phyloP scores from a whole-genome alignment of 129 eudicot genomes.

The Glebionis coronaria region DNA sequence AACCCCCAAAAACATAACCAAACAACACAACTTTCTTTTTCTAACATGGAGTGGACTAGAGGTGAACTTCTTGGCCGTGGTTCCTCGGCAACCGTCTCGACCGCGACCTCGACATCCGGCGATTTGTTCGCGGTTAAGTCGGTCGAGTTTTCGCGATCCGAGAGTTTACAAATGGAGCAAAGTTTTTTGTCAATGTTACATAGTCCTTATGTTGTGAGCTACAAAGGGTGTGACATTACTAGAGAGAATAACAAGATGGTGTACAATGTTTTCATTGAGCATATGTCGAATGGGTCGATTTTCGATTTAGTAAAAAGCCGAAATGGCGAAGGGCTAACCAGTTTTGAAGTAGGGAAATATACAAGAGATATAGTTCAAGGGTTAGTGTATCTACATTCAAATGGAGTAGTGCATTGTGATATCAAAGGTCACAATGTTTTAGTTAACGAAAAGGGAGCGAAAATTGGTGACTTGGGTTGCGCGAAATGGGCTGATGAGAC shows the following conservation, averaged over 20 bases:
- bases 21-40: background rate
- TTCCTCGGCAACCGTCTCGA: slow-evolving; percentile 66
- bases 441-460: slow-evolving; percentile 36
- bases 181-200: slow-evolving; percentile 38
- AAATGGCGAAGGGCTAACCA: slow-evolving; percentile 32
- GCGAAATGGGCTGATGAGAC: slow-evolving; percentile 38
- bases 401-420: slow-evolving; percentile 73
- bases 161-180: slow-evolving; percentile 53
- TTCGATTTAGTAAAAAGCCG: slow-evolving; percentile 30
- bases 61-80: slow-evolving; percentile 75
- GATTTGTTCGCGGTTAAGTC: slow-evolving; percentile 64
- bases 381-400: slow-evolving; percentile 61
- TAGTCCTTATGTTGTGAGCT: slow-evolving; percentile 49
- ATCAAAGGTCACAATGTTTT: slow-evolving; percentile 61
- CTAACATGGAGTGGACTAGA: slow-evolving; percentile 73
- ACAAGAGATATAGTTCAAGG: slow-evolving; percentile 55
- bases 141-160: slow-evolving; percentile 34
- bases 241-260: slow-evolving; percentile 29
- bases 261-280: slow-evolving; percentile 62
- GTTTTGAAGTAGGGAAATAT: slow-evolving; percentile 33
- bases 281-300: slow-evolving; percentile 51
- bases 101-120: slow-evolving; percentile 48
- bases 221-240: slow-evolving; percentile 52
- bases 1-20: slow-evolving; percentile 8
- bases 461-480: slow-evolving; percentile 78